These are phyloP conservation scores for Penicillium atrosanguineum DNA, from an alignment of 495 filamentous ascomycete genomes.

Conservation along the genomic window DNA sequence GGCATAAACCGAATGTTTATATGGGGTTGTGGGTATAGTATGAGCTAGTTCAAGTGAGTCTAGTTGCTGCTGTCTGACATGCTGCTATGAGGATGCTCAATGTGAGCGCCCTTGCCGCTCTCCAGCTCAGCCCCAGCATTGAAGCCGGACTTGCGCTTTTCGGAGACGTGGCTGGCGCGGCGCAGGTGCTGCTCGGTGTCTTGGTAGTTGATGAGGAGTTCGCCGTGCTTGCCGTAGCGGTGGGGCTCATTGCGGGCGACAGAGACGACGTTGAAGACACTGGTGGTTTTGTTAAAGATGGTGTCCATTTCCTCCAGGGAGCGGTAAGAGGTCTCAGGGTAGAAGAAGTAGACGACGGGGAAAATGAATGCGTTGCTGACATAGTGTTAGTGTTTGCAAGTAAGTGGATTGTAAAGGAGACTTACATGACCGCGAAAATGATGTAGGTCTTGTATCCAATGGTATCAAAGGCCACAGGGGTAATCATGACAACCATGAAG, in stretches of 20 bases:
- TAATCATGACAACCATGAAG: slow-evolving; percentile 68
- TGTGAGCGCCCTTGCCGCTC: slow-evolving; percentile 23
- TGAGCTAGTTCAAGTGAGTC: neutral
- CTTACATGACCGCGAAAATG: slow-evolving; percentile 71
- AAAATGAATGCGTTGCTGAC: slow-evolving; percentile 62
- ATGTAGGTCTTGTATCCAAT: slow-evolving; percentile 73
- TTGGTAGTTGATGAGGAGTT: slow-evolving; percentile 60
- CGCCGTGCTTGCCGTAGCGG: slow-evolving; percentile 67
- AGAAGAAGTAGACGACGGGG: slow-evolving; percentile 71
- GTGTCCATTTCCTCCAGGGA: slow-evolving; percentile 72
- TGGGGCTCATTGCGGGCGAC: slow-evolving; percentile 57
- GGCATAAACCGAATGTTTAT: neutral
- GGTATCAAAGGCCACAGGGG: slow-evolving; percentile 63
- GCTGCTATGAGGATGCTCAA: slow-evolving; percentile 17
- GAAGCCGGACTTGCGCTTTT: slow-evolving; percentile 22
- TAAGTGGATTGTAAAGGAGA: slow-evolving; percentile 1
- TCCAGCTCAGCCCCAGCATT: slow-evolving; percentile 20
- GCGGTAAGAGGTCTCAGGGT: slow-evolving; percentile 71
- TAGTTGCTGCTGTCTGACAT: slow-evolving; percentile 15
- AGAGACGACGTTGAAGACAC: slow-evolving; percentile 54
- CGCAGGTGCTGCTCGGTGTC: slow-evolving; percentile 45
- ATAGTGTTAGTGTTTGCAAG: slow-evolving; percentile 22
- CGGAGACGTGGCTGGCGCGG: slow-evolving; percentile 26
- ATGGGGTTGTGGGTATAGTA: neutral
- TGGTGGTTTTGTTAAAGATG: slow-evolving; percentile 62